These are phyloP conservation scores for Halteria grandinella DNA, from an alignment of 73 alveolate species.

Conservation along the genomic window DNA sequence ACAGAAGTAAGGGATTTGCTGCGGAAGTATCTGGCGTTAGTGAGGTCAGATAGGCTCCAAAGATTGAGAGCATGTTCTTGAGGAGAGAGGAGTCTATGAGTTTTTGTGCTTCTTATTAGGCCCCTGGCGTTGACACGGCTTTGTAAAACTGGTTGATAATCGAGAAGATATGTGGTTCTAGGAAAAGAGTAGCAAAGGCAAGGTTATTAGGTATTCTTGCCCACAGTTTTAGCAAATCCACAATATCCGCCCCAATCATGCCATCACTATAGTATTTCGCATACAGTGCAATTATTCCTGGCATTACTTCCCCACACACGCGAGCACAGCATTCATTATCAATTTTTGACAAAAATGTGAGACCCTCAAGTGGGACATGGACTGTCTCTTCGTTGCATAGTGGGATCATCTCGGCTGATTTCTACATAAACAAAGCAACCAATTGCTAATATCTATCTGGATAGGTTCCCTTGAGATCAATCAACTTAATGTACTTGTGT, in stretches of 20 bases:
- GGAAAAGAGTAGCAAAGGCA: not conserved
- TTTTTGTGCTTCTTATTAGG: constrained; percentile 4
- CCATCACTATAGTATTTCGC: constrained; percentile 37
- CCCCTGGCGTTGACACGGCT: not conserved
- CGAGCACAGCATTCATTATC: not conserved
- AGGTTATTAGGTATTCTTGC: constrained; percentile 14
- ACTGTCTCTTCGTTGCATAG: constrained; percentile 33
- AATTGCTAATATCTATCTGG: constrained; percentile 16
- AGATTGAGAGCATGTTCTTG: not conserved
- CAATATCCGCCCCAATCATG: constrained; percentile 19
- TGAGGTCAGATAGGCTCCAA: constrained; percentile 1
- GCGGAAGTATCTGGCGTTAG: not conserved
- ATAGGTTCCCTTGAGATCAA: constrained; percentile 9
- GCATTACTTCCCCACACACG: constrained; percentile 8
- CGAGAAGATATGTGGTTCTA: constrained; percentile 2
- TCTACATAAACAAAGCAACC: constrained; percentile 21
- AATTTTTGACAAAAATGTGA: constrained; percentile 33
- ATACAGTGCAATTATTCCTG: constrained; percentile 5
- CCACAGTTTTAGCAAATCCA: constrained; percentile 17
- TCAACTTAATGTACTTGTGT: constrained; percentile 24
- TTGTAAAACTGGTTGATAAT: constrained; percentile 1
- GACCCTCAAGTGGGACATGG: constrained; percentile 18
- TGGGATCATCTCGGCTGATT: not conserved
- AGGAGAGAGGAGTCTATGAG: constrained; percentile 22
- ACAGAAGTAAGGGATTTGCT: not conserved